A percentile compares a stretch with the other conserved stretches of the same genome.
These are phyloP conservation scores for Kwoniella sp. DNA, from an alignment of 768 basidiomycete genomes.

Conservation along the genomic window DNA sequence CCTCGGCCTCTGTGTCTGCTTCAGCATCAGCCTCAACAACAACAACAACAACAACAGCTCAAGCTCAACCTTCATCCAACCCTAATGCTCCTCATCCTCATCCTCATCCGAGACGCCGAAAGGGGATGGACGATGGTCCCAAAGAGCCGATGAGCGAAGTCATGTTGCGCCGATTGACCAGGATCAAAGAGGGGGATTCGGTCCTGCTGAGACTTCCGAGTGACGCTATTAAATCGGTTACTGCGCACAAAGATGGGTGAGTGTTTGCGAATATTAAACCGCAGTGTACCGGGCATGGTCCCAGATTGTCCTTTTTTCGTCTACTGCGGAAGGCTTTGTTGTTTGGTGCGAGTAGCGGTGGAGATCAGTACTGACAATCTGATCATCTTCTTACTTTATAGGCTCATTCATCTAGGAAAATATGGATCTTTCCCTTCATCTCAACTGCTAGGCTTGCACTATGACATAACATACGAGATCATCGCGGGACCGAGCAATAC, in stretches of 20 bases:
- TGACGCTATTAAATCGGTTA: slow-evolving; percentile 73
- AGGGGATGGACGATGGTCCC: slow-evolving; percentile 5
- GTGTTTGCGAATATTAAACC: slow-evolving; percentile 45
- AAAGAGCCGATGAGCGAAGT: slow-evolving; percentile 36
- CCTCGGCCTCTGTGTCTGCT: background rate
- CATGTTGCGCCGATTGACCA: slow-evolving; percentile 36
- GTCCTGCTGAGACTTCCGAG: slow-evolving; percentile 78
- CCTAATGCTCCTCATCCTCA: background rate
- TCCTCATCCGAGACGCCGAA: background rate
- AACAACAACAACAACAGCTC: too few species aligned
- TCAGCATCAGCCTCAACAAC: background rate
- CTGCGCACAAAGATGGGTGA: slow-evolving; percentile 72
- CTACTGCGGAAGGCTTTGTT: too few species aligned
- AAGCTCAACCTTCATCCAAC: too few species aligned
- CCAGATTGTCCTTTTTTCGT: too few species aligned
- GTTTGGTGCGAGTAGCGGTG: too few species aligned
- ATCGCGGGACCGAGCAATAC: slow-evolving; percentile 2
- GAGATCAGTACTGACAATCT: slow-evolving; percentile 10
- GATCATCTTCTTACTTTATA: slow-evolving; percentile 51
- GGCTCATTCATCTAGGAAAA: slow-evolving; percentile 75
- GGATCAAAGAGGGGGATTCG: slow-evolving; percentile 70
- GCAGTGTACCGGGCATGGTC: too few species aligned
- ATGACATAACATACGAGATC: slow-evolving; percentile 88
- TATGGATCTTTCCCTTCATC: slow-evolving; percentile 78
- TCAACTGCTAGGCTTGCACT: slow-evolving; percentile 77